A percentile compares a stretch with the other conserved stretches of the same genome.
These are phyloP conservation scores for Fusarium equiseti DNA, from an alignment of 2,329 filamentous ascomycete genomes.

Conservation along the genomic window DNA sequence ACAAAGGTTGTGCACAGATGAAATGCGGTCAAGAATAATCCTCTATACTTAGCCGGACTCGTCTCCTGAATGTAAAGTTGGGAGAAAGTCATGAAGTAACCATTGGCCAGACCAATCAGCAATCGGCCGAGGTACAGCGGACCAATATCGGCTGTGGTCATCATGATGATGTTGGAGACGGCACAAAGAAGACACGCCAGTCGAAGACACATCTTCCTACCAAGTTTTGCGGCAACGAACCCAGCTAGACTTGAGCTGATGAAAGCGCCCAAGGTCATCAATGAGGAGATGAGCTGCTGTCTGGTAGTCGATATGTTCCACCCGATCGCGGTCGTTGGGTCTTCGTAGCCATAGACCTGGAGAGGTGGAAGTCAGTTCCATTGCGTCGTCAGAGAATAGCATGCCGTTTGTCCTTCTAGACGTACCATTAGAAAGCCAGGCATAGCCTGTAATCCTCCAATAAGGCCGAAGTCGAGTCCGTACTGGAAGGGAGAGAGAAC, in stretches of 20 bases:
- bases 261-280: conserved; percentile 44
- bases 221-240: conserved; percentile 30
- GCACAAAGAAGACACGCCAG: conserved; percentile 41
- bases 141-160: conserved; percentile 38
- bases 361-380: background rate
- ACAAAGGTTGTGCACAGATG: conserved; percentile 43
- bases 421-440: conserved; percentile 39
- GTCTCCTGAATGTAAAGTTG: conserved; percentile 42
- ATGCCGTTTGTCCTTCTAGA: too few species aligned
- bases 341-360: conserved; percentile 40
- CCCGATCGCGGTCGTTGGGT: conserved; percentile 39
- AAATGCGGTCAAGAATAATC: conserved; percentile 39
- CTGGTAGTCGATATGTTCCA: conserved; percentile 43
- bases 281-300: conserved; percentile 40
- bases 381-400: too few species aligned
- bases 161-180: conserved; percentile 42
- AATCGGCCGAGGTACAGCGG: conserved; percentile 34
- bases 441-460: conserved; percentile 42
- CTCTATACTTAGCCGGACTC: conserved; percentile 41
- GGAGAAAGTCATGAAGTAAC: conserved; percentile 44
- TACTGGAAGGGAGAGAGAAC: conserved; percentile 43
- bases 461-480: conserved; percentile 43
- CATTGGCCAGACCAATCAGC: conserved; percentile 40
- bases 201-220: conserved; percentile 34
- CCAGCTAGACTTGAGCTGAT: conserved; percentile 42